Conservation (phyloP, 768 basidiomycete species). For the Zangia roseola region DNA sequence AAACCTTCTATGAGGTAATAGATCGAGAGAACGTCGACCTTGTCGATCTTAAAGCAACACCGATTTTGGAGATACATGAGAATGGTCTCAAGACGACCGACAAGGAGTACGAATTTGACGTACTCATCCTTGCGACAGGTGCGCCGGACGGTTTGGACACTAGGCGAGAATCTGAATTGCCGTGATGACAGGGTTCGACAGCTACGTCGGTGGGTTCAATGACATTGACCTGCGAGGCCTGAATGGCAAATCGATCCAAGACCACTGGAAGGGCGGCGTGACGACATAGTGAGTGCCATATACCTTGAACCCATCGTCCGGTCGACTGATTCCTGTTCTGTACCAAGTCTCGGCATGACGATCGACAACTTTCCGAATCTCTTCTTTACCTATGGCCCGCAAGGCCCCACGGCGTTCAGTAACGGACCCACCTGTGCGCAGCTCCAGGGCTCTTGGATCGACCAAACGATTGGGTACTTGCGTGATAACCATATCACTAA, state of each 20-base stretch:
- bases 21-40: conserved; percentile 19
- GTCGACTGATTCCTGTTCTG: not conserved
- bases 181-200: conserved; percentile 10
- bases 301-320: not conserved
- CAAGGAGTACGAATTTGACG: conserved; percentile 11
- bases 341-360: conserved; percentile 8
- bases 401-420: conserved; percentile 8
- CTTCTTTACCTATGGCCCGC: conserved; percentile 9
- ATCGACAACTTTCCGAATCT: conserved; percentile 14
- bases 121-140: conserved; percentile 19
- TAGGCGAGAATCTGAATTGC: not conserved
- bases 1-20: conserved; percentile 12
- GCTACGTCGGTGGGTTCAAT: conserved; percentile 1
- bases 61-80: conserved; percentile 9
- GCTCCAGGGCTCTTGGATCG: conserved; percentile 9
- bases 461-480: conserved; percentile 9
- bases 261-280: conserved; percentile 14
- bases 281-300: conserved; percentile 12
- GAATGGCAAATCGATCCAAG: conserved; percentile 9
- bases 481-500: conserved; percentile 13
- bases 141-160: not conserved
- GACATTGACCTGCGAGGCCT: conserved; percentile 14
- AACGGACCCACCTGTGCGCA: conserved; percentile 8
- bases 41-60: conserved; percentile 3
- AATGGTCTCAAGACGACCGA: conserved; percentile 7